phyloP scores from a whole-genome alignment of 192 early-diverging fungal genomes.

The Hyaloraphidium curvatum region DNA sequence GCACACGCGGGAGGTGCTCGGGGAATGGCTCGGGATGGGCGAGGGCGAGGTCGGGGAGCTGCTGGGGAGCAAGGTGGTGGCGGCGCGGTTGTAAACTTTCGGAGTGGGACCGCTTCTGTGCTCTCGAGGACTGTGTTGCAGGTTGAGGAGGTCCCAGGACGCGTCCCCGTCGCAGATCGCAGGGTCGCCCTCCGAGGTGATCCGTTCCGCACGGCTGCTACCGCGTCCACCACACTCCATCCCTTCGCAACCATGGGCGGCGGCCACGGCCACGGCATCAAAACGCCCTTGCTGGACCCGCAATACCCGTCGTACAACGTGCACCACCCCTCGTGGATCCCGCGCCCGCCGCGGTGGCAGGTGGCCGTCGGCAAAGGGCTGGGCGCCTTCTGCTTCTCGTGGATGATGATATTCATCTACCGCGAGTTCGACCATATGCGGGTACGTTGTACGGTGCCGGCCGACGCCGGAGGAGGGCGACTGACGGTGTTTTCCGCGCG shows the following conservation, averaged over 20 bases:
- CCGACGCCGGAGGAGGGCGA: neutral
- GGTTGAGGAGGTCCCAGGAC: too few relatives aligned
- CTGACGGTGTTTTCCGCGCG: neutral
- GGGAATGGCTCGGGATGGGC: too few relatives aligned
- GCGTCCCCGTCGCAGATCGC: too few relatives aligned
- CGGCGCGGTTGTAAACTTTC: too few relatives aligned
- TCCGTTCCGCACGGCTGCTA: too few relatives aligned
- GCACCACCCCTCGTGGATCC: slow-evolving; percentile 1
- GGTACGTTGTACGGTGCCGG: neutral
- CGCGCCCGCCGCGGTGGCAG: slow-evolving; percentile 1
- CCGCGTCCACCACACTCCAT: too few relatives aligned
- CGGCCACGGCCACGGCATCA: neutral
- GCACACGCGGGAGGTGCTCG: too few relatives aligned
- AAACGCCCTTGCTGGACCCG: neutral
- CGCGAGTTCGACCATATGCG: neutral
- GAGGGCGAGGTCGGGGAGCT: too few relatives aligned
- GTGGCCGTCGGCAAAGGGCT: neutral
- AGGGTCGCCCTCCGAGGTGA: too few relatives aligned
- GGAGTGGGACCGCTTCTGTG: too few relatives aligned
- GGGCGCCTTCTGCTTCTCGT: neutral
- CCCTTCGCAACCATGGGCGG: neutral
- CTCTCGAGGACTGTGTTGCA: too few relatives aligned
- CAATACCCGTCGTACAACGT: neutral
- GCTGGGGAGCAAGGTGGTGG: too few relatives aligned
- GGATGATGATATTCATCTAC: neutral